Base-by-base conservation (phyloP, 805 yeast species). In the Hanseniaspora jakobsenii region DNA sequence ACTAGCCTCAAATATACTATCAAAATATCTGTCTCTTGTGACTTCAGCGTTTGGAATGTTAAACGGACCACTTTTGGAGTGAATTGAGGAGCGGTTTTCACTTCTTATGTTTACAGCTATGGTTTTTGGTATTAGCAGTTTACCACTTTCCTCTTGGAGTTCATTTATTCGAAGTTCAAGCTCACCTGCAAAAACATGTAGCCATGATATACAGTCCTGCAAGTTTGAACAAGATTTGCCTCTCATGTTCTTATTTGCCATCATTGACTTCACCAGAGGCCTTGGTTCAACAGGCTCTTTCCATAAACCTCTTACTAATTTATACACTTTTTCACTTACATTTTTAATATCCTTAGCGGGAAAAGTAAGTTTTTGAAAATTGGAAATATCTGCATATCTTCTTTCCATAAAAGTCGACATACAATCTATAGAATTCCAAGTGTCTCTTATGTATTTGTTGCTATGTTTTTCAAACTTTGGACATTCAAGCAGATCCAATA, bases 141-240 rank as follows among this genome's bases (percentile, higher is more conserved):
- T 58, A 17, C 53, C 55, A 43, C 57, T 58, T 48, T 68, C 67
- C 52, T 85, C 94, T 50, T 82, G 87, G 17, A 80, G 54, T 52
- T 89, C 97, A 23, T 71, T 65, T 4, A 87, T 58, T 44, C 98
- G 59, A 39, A 77, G 75, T 23, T 72, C 63, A 24, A 89, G 60
- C 53, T 89, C 98, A 0, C 86, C 87, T 2, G 81, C 70, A 63
- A 78, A 87, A 0, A 89, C 93, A 30, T 69, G 74, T 6, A 89
- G 62, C 98, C 98, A 89, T 17, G 75, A 77, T 4, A 65, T 51
- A 18, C 82, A 73, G 52, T 83, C 94, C 2, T 63, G 64, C 6
- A 69, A 49, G 2, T 67, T 66, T 3, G 59, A 60, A 2, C 87
- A 75, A 0, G 75, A 64, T 9, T 66, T 66, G 0, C 73, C 71